phyloP scores from a whole-genome alignment of 371 early-diverging fungal species.

The Apophysomyces elegans region DNA sequence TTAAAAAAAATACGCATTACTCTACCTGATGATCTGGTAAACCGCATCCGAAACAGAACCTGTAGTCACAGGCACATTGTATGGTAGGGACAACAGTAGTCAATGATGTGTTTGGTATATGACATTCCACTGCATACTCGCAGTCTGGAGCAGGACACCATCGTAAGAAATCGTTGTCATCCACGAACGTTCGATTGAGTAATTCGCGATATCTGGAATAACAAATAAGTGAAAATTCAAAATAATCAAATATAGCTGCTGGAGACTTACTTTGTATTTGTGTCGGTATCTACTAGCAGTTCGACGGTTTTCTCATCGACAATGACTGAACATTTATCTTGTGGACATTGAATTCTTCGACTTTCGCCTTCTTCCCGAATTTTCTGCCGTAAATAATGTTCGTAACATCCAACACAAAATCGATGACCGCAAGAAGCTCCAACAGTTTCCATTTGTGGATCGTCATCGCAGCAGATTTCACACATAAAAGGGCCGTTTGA shows the following conservation, averaged over 20 bases:
- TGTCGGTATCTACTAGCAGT: constrained; percentile 52
- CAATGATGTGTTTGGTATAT: constrained; percentile 64
- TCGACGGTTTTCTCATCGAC: constrained; percentile 77
- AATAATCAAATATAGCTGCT: neutral
- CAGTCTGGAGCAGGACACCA: constrained; percentile 96
- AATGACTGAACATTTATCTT: constrained; percentile 68
- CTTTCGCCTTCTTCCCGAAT: constrained; percentile 83
- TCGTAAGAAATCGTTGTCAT: constrained; percentile 70
- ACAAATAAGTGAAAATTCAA: neutral
- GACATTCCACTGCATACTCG: constrained; percentile 87
- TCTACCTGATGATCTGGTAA: constrained; percentile 75
- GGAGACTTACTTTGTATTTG: constrained; percentile 52
- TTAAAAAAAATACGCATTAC: neutral
- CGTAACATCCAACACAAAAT: constrained; percentile 84
- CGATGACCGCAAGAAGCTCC: constrained; percentile 78
- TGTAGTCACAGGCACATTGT: constrained; percentile 70
- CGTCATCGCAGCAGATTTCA: constrained; percentile 80
- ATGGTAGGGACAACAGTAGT: constrained; percentile 79
- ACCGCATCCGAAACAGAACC: constrained; percentile 91
- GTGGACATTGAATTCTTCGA: constrained; percentile 79
- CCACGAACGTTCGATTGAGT: constrained; percentile 82
- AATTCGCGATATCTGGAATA: constrained; percentile 66
- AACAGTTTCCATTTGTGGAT: constrained; percentile 54
- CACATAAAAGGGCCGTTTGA: constrained; percentile 67
- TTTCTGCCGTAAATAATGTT: constrained; percentile 76